phyloP scores from a whole-genome alignment of 2,329 filamentous ascomycete genomes.

The Neofusicoccum cordaticola region DNA sequence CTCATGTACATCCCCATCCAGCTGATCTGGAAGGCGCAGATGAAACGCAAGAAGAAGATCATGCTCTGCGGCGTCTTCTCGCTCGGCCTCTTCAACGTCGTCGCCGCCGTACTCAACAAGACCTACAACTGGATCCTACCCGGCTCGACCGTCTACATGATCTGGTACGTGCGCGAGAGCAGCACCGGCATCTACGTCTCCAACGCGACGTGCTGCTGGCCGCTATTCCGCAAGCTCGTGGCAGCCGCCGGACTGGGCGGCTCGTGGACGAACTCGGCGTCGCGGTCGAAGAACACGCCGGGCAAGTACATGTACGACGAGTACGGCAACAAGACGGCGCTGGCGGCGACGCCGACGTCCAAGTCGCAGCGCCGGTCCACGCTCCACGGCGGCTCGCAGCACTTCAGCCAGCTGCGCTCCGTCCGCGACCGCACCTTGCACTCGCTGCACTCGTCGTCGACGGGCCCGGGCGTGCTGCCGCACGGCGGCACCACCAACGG shows the following conservation, averaged over 20 bases:
- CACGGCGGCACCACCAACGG: neutral
- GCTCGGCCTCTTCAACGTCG: conserved; percentile 47
- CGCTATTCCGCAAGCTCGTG: conserved; percentile 42
- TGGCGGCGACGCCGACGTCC: neutral
- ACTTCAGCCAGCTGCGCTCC: conserved; percentile 1
- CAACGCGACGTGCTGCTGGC: conserved; percentile 51
- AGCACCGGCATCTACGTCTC: conserved; percentile 48
- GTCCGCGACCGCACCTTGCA: neutral
- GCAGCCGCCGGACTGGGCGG: conserved; percentile 17
- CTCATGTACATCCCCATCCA: conserved; percentile 20
- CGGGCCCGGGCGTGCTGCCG: neutral
- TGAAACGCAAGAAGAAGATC: conserved; percentile 17
- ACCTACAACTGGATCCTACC: conserved; percentile 49
- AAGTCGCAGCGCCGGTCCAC: neutral
- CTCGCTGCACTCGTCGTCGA: neutral
- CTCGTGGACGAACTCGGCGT: neutral
- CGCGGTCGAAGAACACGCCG: neutral
- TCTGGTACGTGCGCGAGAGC: conserved; percentile 51
- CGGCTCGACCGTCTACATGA: conserved; percentile 45
- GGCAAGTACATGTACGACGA: conserved; percentile 8
- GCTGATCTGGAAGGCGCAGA: conserved; percentile 16
- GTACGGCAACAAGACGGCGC: neutral
- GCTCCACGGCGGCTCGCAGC: neutral
- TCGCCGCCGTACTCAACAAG: conserved; percentile 49
- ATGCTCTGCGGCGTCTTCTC: conserved; percentile 38